A percentile compares a stretch with the other conserved stretches of the same genome.
phyloP scores from a whole-genome alignment of 306 rosid genomes.

The Malus sylvestris region DNA sequence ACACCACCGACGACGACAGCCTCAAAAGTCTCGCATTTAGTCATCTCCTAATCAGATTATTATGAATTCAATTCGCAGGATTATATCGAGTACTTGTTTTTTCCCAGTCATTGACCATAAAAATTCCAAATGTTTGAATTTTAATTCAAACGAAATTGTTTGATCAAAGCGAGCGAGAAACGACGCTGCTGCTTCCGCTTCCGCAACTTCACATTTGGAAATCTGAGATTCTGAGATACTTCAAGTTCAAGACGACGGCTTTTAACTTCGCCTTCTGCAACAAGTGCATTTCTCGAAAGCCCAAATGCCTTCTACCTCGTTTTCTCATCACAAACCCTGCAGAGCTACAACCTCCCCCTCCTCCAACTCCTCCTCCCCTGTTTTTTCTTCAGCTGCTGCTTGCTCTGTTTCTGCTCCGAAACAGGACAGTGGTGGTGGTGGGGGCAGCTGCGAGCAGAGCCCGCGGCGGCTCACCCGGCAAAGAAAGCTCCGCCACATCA shows the following conservation, averaged over 20 bases:
- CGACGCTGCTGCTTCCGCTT: background rate
- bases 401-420: background rate
- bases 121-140: background rate
- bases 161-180: background rate
- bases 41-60: background rate
- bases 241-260: background rate
- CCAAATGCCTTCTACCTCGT: slow-evolving; percentile 20
- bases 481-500: slow-evolving; percentile 47
- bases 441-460: slow-evolving; percentile 3
- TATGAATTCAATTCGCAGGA: background rate
- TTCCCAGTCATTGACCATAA: background rate
- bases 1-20: background rate
- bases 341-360: background rate
- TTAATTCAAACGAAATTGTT: background rate
- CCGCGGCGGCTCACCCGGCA: slow-evolving; percentile 65
- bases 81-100: background rate
- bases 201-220: background rate
- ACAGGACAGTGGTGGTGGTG: background rate
- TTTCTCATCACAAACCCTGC: background rate
- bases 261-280: background rate
- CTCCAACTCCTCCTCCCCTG: background rate
- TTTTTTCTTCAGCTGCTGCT: background rate
- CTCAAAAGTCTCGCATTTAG: background rate
- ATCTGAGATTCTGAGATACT: background rate
- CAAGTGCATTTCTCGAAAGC: background rate